A percentile compares a stretch with the other conserved stretches of the same genome.
These are phyloP conservation scores for Cucurbita maxima DNA, from an alignment of 306 rosid species.

Conservation along the genomic window DNA sequence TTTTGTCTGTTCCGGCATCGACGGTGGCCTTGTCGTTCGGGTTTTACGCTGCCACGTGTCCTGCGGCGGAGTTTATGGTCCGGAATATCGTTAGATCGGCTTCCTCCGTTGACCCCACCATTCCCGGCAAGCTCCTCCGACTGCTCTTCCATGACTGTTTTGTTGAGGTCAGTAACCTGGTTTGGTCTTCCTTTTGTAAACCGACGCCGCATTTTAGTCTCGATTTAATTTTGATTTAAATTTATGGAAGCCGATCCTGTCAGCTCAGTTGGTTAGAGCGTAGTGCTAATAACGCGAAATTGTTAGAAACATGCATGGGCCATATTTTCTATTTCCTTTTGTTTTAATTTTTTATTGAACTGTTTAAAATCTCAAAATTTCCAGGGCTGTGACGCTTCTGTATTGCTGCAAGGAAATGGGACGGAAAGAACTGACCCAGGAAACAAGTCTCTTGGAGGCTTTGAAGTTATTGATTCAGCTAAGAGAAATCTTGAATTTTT, in stretches of 20 bases:
- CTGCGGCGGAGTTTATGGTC: conserved; percentile 54
- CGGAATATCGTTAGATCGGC: conserved; percentile 48
- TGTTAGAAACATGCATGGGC: too few relatives aligned
- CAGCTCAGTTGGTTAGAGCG: too few relatives aligned
- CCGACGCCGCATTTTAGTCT: neutral
- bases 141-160: conserved; percentile 86
- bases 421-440: conserved; percentile 77
- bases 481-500: conserved; percentile 48
- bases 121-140: conserved; percentile 91
- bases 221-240: too few relatives aligned
- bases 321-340: too few relatives aligned
- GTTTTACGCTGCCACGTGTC: conserved; percentile 66
- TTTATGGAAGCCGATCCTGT: too few relatives aligned
- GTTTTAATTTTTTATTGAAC: neutral
- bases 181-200: neutral
- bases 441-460: conserved; percentile 69
- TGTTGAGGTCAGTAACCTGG: conserved; percentile 41
- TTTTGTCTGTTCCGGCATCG: conserved; percentile 10
- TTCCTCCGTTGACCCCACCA: conserved; percentile 48
- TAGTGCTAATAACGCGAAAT: too few relatives aligned
- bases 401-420: conserved; percentile 59
- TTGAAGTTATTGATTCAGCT: conserved; percentile 58
- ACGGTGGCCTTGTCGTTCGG: conserved; percentile 44
- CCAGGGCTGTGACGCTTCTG: conserved; percentile 88
- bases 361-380: neutral